Evolutionary conservation across 345 rosid species (phyloP), one percentile per base, ranked within the genome.

Genomic region (Gossypium mustelinum): DNA sequence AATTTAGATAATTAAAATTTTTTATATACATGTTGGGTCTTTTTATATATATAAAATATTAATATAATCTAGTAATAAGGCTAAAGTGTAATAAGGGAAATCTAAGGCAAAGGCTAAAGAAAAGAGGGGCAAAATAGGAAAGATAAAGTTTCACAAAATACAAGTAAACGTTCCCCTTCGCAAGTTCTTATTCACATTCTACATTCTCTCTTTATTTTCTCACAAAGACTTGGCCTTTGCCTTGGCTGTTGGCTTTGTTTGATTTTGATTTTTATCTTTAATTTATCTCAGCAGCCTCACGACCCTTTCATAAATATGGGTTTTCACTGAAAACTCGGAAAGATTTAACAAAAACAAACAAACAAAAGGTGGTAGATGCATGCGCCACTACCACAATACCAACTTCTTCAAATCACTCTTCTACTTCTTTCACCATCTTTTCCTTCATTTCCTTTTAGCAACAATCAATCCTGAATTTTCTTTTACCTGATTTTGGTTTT

Each of bases 281-380:
- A 34, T 65, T 62, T 61, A 5, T 57, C 55, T 48, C 66, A 48
- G 52, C 76, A 69, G 4, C 79, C 25, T 56, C 80, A 51, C 81
- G 80, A 11, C 75, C 77, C 75, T 75, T 17, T 47, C 72, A 24
- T 5, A 55, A 70, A 48, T 47, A 50, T 22, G 77, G 78, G 54
- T 1, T 55, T 41, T 56, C 41, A 59, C 68, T 22, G 43, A 39
- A 57, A 70, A 69, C 72, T 24, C 27, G 13, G 34, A 24, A 17
- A 44, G 24, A 14, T 16, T 43, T 39, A 58, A 22, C 52, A 43
- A 56, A 72, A 45, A 51, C 18, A 72, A 29, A 72, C 11, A 82
- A 82, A 79, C 79, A 79, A 83, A 87, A 86, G 92, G 92, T 90
- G 92, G 96, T 87, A 82, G 92, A 90, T 89, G 89, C 93, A 90